A percentile compares a stretch with the other conserved stretches of the same genome.
phyloP scores from a whole-genome alignment of 1,284 basidiomycete species.

The Mycena citricolor region DNA sequence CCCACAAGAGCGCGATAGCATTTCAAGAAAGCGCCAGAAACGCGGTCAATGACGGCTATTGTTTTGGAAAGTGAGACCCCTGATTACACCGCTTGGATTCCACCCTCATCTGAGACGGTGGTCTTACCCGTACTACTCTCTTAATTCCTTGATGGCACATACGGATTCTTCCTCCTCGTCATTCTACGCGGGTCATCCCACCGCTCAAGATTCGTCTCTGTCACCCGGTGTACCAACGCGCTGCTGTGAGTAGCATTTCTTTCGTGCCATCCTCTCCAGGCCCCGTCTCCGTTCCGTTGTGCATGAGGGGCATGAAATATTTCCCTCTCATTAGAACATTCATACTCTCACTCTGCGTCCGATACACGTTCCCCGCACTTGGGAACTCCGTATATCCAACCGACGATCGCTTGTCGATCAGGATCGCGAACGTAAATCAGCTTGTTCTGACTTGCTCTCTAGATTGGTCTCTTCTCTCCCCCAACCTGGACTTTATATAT shows the following conservation, averaged over 20 bases:
- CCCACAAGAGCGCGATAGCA: no score
- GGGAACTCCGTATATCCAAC: background rate
- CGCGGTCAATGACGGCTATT: no score
- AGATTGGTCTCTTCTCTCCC: slow-evolving; percentile 74
- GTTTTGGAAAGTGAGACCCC: no score
- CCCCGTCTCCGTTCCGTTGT: background rate
- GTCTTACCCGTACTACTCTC: background rate
- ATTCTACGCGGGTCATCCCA: slow-evolving; percentile 18
- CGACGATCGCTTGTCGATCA: slow-evolving; percentile 36
- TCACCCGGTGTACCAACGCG: slow-evolving; percentile 70
- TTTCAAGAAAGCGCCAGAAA: no score
- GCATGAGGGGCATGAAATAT: no score
- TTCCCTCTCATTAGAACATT: no score
- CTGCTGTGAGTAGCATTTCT: slow-evolving; percentile 71
- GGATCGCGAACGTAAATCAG: slow-evolving; percentile 29
- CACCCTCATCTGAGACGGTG: slow-evolving; percentile 1
- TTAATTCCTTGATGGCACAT: slow-evolving; percentile 11
- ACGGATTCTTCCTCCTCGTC: slow-evolving; percentile 26
- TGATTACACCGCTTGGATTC: slow-evolving; percentile 9
- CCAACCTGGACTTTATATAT: slow-evolving; percentile 82
- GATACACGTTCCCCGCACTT: no score
- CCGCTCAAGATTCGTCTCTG: slow-evolving; percentile 20
- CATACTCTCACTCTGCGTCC: no score
- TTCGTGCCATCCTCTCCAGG: slow-evolving; percentile 15
- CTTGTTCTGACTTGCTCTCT: slow-evolving; percentile 20